Conservation (phyloP, 73 alveolate species). For the Stentor roeselii region DNA sequence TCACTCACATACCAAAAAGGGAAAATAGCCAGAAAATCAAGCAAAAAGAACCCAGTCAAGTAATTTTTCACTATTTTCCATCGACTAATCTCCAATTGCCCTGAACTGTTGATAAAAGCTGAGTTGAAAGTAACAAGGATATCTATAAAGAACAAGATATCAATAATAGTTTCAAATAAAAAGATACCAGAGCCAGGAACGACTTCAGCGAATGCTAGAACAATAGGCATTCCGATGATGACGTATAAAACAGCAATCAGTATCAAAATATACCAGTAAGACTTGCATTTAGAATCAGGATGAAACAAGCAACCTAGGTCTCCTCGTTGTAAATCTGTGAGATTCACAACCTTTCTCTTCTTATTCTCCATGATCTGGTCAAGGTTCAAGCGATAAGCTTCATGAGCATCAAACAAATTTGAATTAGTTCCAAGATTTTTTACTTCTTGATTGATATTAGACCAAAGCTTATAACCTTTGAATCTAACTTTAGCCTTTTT, state of each 20-base stretch:
- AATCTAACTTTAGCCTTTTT: neutral
- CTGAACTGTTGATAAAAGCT: neutral
- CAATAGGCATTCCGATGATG: neutral
- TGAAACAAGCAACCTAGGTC: neutral
- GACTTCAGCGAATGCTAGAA: neutral
- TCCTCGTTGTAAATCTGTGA: neutral
- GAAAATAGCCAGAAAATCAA: neutral
- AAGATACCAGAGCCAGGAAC: neutral
- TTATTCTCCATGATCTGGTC: neutral
- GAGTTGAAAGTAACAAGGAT: neutral
- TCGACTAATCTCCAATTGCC: neutral
- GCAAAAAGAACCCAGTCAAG: neutral
- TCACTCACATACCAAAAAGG: neutral
- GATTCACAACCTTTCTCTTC: neutral
- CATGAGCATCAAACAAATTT: conserved; percentile 17
- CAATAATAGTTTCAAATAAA: neutral
- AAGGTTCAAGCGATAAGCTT: neutral
- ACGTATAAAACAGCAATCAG: neutral
- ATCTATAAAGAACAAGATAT: neutral
- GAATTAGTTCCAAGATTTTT: neutral
- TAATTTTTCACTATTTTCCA: neutral
- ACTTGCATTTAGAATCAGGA: neutral
- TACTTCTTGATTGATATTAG: neutral
- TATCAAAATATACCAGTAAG: neutral
- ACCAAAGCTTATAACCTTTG: neutral